A percentile compares a stretch with the other conserved stretches of the same genome.
phyloP scores from a whole-genome alignment of 2,329 filamentous ascomycete species.

The Diaporthe nobilis region DNA sequence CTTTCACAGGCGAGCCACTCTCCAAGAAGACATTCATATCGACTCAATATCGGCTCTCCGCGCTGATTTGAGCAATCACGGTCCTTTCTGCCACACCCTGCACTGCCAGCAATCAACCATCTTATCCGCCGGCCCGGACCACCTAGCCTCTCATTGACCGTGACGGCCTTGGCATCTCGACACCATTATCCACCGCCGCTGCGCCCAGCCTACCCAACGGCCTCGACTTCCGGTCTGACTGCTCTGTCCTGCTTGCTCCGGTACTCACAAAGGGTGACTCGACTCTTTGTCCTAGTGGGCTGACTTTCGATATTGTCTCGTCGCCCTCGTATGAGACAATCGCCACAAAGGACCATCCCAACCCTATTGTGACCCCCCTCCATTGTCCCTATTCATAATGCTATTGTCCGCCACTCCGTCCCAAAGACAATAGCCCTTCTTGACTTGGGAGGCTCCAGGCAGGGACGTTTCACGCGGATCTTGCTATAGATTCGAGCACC shows the following conservation, averaged over 20 bases:
- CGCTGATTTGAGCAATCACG: constrained; percentile 36
- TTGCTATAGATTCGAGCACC: constrained; percentile 26
- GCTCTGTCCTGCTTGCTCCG: constrained; percentile 21
- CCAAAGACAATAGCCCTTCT: constrained; percentile 40
- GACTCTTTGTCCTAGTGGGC: constrained; percentile 29
- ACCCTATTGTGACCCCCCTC: constrained; percentile 16
- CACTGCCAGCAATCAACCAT: constrained; percentile 26
- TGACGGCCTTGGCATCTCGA: constrained; percentile 22
- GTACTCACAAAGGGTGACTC: constrained; percentile 15
- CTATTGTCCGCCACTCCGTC: constrained; percentile 33
- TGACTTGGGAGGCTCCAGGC: constrained; percentile 6
- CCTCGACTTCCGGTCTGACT: constrained; percentile 20
- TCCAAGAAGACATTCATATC: constrained; percentile 12
- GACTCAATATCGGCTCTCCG: constrained; percentile 19
- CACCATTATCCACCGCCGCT: constrained; percentile 10
- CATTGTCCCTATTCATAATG: constrained; percentile 37
- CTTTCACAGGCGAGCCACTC: constrained; percentile 20
- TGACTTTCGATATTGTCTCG: constrained; percentile 17
- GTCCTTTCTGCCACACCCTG: constrained; percentile 33
- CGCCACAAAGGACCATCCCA: constrained; percentile 31
- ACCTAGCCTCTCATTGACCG: constrained; percentile 36
- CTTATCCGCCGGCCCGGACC: constrained; percentile 41
- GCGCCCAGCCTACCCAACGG: constrained; percentile 15
- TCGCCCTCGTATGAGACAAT: constrained; percentile 20
- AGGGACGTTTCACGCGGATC: constrained; percentile 19